These are phyloP conservation scores for Phytophthora tubulina DNA, from an alignment of 352 stramenopile species.

Conservation along the genomic window DNA sequence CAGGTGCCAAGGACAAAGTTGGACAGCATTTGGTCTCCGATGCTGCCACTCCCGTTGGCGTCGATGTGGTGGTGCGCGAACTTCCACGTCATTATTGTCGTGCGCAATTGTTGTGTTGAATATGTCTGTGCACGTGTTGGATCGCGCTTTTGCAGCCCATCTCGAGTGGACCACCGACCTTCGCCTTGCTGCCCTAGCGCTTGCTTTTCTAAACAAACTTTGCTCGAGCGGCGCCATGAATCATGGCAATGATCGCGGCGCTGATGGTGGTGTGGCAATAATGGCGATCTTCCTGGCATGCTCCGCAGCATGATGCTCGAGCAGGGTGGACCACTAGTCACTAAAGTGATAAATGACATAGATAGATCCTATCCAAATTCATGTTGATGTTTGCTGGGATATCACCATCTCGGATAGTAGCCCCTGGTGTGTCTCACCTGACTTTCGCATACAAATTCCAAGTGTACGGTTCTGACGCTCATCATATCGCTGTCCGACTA, in stretches of 20 bases:
- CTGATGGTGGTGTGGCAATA: background rate
- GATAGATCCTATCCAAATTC: background rate
- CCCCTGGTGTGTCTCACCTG: slow-evolving; percentile 15
- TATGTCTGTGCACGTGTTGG: slow-evolving; percentile 3
- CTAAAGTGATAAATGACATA: slow-evolving; percentile 1
- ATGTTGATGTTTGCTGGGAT: background rate
- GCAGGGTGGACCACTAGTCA: background rate
- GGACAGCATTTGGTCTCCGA: no score
- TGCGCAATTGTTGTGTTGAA: no score
- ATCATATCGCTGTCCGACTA: slow-evolving; percentile 25
- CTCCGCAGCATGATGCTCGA: no score
- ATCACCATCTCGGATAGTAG: slow-evolving; percentile 5
- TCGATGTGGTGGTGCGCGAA: background rate
- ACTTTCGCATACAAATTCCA: slow-evolving; percentile 24
- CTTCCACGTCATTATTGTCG: background rate
- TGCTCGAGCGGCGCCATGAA: no score
- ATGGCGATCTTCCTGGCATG: slow-evolving; percentile 14
- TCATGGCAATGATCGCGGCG: no score
- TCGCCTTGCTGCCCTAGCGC: background rate
- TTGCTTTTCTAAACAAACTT: no score
- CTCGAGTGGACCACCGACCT: slow-evolving; percentile 2
- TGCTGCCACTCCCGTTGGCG: background rate
- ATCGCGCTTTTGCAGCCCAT: slow-evolving; percentile 9
- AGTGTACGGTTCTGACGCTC: slow-evolving; percentile 25
- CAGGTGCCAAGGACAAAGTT: no score